Evolutionary conservation across 2,329 filamentous ascomycete genomes (phyloP).

Genomic region (Sordariomycetes sp.): DNA sequence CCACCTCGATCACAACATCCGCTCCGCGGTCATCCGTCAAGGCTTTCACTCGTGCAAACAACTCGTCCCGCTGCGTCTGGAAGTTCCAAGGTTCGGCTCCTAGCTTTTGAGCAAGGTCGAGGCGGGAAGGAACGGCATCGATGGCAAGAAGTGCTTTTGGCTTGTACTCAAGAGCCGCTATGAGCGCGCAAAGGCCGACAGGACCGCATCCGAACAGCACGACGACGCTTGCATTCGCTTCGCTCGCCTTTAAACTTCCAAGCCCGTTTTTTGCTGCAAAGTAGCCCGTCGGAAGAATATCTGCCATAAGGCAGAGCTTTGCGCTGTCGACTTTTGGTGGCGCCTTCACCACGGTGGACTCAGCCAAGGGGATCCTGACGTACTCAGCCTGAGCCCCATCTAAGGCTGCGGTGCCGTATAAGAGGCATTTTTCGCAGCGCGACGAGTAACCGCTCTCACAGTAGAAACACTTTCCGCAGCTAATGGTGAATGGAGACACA

Average conservation of each 20-base stretch:
- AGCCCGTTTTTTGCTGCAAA: constrained; percentile 77
- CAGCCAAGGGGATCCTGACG: constrained; percentile 71
- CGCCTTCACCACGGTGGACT: constrained; percentile 4
- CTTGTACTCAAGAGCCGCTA: constrained; percentile 59
- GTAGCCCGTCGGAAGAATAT: constrained; percentile 84
- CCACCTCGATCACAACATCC: constrained; percentile 78
- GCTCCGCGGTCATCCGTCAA: constrained; percentile 73
- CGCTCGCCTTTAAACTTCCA: constrained; percentile 35
- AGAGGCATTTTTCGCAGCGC: constrained; percentile 58
- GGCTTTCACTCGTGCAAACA: constrained; percentile 62
- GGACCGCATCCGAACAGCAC: constrained; percentile 80
- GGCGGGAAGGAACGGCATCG: constrained; percentile 65
- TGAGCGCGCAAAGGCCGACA: constrained; percentile 75
- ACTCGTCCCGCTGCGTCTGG: constrained; percentile 51
- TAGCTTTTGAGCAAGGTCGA: constrained; percentile 62
- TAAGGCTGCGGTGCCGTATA: constrained; percentile 62
- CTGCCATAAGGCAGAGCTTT: constrained; percentile 80
- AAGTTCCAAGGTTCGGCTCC: constrained; percentile 84
- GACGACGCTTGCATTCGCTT: constrained; percentile 44
- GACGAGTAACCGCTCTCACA: constrained; percentile 70
- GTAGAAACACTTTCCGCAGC: constrained; percentile 63
- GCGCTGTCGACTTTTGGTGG: constrained; percentile 54
- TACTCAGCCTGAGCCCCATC: constrained; percentile 80
- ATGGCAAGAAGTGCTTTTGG: constrained; percentile 72
- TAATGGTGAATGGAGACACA: constrained; percentile 68